These are phyloP conservation scores for Dimocarpus longan DNA, from an alignment of 345 rosid genomes.

Conservation along the genomic window DNA sequence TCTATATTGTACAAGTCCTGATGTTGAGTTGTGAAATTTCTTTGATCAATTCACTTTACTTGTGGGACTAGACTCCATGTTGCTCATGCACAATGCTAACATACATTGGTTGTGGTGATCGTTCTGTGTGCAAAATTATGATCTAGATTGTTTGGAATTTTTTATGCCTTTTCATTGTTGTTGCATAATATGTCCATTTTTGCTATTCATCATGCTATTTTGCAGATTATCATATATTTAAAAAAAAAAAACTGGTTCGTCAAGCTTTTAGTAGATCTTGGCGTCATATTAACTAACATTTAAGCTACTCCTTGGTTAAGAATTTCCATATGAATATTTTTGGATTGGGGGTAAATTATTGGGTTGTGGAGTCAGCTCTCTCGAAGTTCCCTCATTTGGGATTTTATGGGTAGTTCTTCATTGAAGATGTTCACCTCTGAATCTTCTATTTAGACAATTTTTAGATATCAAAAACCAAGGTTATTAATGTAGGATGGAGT, in stretches of 20 bases:
- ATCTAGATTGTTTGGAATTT: not conserved
- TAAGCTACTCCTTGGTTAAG: not conserved
- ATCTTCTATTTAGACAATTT: not conserved
- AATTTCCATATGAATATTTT: not conserved
- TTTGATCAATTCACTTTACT: not conserved
- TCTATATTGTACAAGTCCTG: not conserved
- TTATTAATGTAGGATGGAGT: conserved; percentile 32
- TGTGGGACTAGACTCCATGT: not conserved
- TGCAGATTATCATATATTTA: no score
- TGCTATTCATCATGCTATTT: not conserved
- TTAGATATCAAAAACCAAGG: not conserved
- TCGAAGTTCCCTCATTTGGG: not conserved
- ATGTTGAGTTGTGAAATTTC: not conserved
- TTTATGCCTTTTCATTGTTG: not conserved
- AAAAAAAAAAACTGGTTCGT: no score
- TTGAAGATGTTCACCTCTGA: not conserved
- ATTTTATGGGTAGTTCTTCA: not conserved
- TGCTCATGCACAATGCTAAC: not conserved
- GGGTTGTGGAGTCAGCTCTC: not conserved
- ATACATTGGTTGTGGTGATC: not conserved
- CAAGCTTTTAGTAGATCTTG: no score
- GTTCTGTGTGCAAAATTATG: not conserved
- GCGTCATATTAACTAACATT: not conserved
- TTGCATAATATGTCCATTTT: not conserved
- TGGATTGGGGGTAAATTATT: not conserved